Percentiles rank a stretch among this genome's conserved stretches.
These are phyloP conservation scores for Daedaleopsis sinensis DNA, from an alignment of 768 basidiomycete species.

Conservation along the genomic window DNA sequence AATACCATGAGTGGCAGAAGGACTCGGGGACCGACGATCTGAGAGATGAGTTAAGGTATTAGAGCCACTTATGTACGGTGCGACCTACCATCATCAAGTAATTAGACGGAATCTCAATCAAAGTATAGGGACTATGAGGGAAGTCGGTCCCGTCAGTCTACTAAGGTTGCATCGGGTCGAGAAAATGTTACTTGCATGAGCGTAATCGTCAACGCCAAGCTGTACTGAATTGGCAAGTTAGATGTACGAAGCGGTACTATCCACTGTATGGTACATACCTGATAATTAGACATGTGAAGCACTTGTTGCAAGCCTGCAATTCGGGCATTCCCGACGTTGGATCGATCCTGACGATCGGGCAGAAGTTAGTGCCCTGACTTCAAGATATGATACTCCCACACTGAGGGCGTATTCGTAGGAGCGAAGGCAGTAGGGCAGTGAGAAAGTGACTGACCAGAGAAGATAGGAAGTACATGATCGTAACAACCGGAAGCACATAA, in stretches of 20 bases:
- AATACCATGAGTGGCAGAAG: constrained; percentile 64
- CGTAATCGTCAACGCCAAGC: not conserved
- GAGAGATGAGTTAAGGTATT: not conserved
- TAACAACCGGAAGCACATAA: constrained; percentile 11
- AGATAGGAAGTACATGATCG: constrained; percentile 14
- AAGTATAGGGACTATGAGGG: constrained; percentile 31
- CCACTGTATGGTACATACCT: constrained; percentile 23
- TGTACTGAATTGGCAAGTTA: not conserved
- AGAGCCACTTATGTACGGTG: not conserved
- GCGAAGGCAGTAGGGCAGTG: not conserved
- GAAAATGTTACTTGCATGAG: constrained; percentile 1
- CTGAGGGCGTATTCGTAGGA: too few relatives aligned
- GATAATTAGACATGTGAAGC: constrained; percentile 32
- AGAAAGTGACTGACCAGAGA: constrained; percentile 10
- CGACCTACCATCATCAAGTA: constrained; percentile 21
- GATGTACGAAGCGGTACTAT: constrained; percentile 10
- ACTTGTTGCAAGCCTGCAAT: constrained; percentile 37
- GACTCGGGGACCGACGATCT: constrained; percentile 58
- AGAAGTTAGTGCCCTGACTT: not conserved
- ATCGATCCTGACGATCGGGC: constrained; percentile 11
- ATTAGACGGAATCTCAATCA: constrained; percentile 31
- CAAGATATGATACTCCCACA: too few relatives aligned
- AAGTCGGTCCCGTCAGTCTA: constrained; percentile 27
- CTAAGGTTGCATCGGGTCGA: not conserved
- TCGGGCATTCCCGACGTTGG: constrained; percentile 34